Conservation (phyloP, 108 stramenopile genomes). For the Phaeodactylum tricornutum region DNA sequence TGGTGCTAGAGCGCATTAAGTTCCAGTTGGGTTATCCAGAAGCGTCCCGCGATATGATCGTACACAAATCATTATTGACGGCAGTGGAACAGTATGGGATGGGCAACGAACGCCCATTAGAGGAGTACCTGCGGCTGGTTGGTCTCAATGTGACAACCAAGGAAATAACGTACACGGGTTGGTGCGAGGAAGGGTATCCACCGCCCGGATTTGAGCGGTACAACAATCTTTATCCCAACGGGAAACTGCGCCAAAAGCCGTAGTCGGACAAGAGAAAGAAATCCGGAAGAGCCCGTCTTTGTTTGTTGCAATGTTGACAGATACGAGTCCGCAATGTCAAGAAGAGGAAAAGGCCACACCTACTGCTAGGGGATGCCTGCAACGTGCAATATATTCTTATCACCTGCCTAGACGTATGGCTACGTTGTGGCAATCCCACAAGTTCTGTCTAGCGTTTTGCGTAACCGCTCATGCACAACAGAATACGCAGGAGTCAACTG, state of each 20-base stretch:
- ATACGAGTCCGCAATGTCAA: too few relatives aligned
- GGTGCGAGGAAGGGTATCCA: slow-evolving; percentile 70
- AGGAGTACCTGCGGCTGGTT: slow-evolving; percentile 59
- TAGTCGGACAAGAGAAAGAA: background rate
- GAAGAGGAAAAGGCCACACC: too few relatives aligned
- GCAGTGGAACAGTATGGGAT: slow-evolving; percentile 80
- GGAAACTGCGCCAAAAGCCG: background rate
- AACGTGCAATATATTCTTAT: too few relatives aligned
- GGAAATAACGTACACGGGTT: slow-evolving; percentile 60
- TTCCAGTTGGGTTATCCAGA: slow-evolving; percentile 84
- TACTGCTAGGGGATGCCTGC: too few relatives aligned
- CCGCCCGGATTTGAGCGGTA: slow-evolving; percentile 72
- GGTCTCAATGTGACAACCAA: slow-evolving; percentile 73
- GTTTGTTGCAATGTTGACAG: too few relatives aligned
- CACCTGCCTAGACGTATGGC: too few relatives aligned
- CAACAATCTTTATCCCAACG: slow-evolving; percentile 29
- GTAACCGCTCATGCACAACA: too few relatives aligned
- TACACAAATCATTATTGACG: slow-evolving; percentile 49
- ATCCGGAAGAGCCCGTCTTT: too few relatives aligned
- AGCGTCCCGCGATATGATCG: slow-evolving; percentile 60
- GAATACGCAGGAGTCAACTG: too few relatives aligned
- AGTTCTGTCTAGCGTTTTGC: too few relatives aligned
- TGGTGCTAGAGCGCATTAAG: slow-evolving; percentile 70
- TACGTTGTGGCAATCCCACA: too few relatives aligned
- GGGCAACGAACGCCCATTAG: slow-evolving; percentile 62